Evolutionary conservation across 495 filamentous ascomycete genomes (phyloP).

Genomic region (Penicillium parvum): DNA sequence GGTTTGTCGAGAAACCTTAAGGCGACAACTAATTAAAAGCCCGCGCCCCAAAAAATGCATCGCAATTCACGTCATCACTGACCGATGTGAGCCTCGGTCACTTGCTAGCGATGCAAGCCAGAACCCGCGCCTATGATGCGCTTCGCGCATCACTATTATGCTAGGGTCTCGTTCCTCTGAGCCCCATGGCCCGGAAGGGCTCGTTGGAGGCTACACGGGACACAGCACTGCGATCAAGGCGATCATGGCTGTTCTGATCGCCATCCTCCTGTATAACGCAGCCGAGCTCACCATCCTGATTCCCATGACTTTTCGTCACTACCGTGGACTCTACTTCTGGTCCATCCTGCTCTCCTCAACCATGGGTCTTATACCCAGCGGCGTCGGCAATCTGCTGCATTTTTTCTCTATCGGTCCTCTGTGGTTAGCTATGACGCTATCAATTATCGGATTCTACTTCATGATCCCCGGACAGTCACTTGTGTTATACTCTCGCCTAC

Average conservation of each 20-base stretch:
- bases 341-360: conserved; percentile 28
- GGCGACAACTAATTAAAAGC: no score
- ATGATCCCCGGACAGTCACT: conserved; percentile 46
- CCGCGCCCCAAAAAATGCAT: no score
- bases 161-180: no score
- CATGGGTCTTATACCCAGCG: conserved; percentile 37
- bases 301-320: conserved; percentile 34
- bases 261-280: conserved; percentile 23
- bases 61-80: no score
- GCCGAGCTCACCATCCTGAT: conserved; percentile 35
- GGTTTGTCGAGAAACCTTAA: no score
- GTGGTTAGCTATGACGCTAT: conserved; percentile 29
- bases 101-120: no score
- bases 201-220: conserved; percentile 3
- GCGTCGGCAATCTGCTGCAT: conserved; percentile 42
- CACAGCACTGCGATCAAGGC: conserved; percentile 2
- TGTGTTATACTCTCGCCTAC: conserved; percentile 43
- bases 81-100: no score
- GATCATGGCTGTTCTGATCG: neutral
- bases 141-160: no score
- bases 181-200: conserved; percentile 3
- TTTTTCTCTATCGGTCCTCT: conserved; percentile 31
- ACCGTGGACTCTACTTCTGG: conserved; percentile 42
- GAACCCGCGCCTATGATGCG: no score
- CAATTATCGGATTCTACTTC: conserved; percentile 40